Evolutionary conservation across 352 stramenopile species (phyloP), one percentile per base, ranked within the genome.

Genomic region (Pythium phragmitis): DNA sequence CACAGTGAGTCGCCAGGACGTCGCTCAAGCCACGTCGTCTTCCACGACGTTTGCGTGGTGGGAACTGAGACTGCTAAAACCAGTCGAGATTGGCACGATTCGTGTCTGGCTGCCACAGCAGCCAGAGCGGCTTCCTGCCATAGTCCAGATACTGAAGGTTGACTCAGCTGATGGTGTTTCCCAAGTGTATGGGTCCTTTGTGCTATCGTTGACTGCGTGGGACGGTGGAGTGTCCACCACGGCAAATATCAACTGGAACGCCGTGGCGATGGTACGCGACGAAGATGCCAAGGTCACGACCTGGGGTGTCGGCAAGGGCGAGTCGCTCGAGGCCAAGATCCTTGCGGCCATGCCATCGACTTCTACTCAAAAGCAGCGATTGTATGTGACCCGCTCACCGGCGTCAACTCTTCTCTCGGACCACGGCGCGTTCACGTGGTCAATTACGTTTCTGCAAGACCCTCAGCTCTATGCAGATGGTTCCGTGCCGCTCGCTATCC

Each of bases 251-350:
- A 78, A 58, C 30, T 75, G 74, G 42, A 83, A 89, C 30, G 80
- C 83, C 4, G 76, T 89, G 3, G 73, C 79, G 2, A 91, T 85
- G 72, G 49, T 68, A 8, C 51, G 52, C n/a, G 79, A 89, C 33
- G 82, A 91, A 48, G 75, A 87, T n/a, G 36, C 45, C 2, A 73
- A 61, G 4, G 64, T 85, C 14, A 62, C 51, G 1, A 77, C 65
- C 3, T 45, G 61, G 9, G 80, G 79, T 2, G 70, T 84, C 30
- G 79, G 80, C 26, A 63, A 72, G 2, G 69, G 42, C 1, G 78
- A 89, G 42, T 92, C 83, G 0, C 33, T 92, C 12, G 73, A 92
- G 60, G 69, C 83, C 0, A 89, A 89, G 42, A 64, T 92, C 8
- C 57, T 88, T 7, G 51, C 58, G 16, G 67, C 61, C 0, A 62